Evolutionary conservation across 192 early-diverging fungal genomes (phyloP).

Genomic region (Entomortierella lignicola): DNA sequence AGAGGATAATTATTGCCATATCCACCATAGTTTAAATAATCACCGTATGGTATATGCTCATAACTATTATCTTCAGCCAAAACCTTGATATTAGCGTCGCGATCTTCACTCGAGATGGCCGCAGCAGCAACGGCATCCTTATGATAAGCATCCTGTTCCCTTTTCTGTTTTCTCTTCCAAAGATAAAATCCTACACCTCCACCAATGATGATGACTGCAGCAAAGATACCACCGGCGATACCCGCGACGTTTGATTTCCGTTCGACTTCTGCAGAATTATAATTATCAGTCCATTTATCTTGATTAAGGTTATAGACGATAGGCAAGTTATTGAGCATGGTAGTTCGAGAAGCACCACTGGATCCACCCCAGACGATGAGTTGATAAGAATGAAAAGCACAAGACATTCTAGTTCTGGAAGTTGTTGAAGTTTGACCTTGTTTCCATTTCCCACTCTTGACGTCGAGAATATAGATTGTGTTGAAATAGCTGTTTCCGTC

Average conservation of each 20-base stretch:
- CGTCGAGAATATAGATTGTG: constrained; percentile 41
- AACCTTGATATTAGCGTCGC: constrained; percentile 29
- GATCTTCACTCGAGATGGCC: constrained; percentile 6
- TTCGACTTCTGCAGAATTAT: not conserved
- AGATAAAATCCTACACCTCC: not conserved
- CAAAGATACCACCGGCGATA: constrained; percentile 18
- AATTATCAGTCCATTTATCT: constrained; percentile 27
- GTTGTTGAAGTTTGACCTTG: constrained; percentile 16
- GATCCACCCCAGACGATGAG: constrained; percentile 46
- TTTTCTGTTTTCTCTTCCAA: constrained; percentile 2
- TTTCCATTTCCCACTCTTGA: constrained; percentile 37
- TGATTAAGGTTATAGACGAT: constrained; percentile 33
- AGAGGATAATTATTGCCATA: constrained; percentile 29
- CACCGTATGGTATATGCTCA: too few relatives aligned
- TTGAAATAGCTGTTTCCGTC: constrained; percentile 20
- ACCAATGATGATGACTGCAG: not conserved
- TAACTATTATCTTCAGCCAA: not conserved
- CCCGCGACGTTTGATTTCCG: not conserved
- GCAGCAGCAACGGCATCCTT: constrained; percentile 14
- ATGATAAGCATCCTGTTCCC: not conserved
- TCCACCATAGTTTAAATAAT: not conserved
- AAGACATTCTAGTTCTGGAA: constrained; percentile 34
- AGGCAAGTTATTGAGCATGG: constrained; percentile 33
- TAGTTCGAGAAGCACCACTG: constrained; percentile 3
- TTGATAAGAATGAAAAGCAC: constrained; percentile 31